Evolutionary conservation across 371 early-diverging fungal genomes (phyloP).

Genomic region (Mortierella polycephala): DNA sequence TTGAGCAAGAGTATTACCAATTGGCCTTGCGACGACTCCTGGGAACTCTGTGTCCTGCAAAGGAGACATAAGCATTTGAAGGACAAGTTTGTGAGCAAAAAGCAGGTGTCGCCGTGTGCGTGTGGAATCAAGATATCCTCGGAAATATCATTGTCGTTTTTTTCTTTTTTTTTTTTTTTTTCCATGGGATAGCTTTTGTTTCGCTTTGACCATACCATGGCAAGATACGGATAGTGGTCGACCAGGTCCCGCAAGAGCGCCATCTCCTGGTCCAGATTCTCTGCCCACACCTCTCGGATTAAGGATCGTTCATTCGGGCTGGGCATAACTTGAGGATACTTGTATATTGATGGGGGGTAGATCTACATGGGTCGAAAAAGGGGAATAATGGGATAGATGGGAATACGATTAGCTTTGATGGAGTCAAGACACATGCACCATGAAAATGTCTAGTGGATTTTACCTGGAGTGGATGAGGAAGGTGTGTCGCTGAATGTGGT

Average conservation of each 20-base stretch:
- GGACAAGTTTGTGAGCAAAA: not conserved
- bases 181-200: too few species aligned
- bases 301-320: slow-evolving; percentile 62
- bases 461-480: too few species aligned
- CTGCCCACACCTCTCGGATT: slow-evolving; percentile 96
- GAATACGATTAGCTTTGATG: too few species aligned
- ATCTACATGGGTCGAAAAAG: too few species aligned
- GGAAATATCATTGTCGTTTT: too few species aligned
- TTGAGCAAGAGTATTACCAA: slow-evolving; percentile 52
- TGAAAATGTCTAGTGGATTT: too few species aligned
- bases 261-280: slow-evolving; percentile 98
- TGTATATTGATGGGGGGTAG: too few species aligned
- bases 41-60: slow-evolving; percentile 99
- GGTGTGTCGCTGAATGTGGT: too few species aligned
- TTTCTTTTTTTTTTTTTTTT: too few species aligned
- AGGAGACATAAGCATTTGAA: not conserved
- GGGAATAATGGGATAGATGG: too few species aligned
- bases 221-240: slow-evolving; percentile 93
- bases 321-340: slow-evolving; percentile 32
- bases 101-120: not conserved
- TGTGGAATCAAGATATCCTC: too few species aligned
- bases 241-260: slow-evolving; percentile 89
- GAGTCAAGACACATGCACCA: too few species aligned
- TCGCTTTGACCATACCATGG: slow-evolving; percentile 82
- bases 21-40: slow-evolving; percentile 99